Evolutionary conservation across 164 flowering plant species (phyloP), one percentile per base, ranked within the genome.

Genomic region (Nelumbo lutea): DNA sequence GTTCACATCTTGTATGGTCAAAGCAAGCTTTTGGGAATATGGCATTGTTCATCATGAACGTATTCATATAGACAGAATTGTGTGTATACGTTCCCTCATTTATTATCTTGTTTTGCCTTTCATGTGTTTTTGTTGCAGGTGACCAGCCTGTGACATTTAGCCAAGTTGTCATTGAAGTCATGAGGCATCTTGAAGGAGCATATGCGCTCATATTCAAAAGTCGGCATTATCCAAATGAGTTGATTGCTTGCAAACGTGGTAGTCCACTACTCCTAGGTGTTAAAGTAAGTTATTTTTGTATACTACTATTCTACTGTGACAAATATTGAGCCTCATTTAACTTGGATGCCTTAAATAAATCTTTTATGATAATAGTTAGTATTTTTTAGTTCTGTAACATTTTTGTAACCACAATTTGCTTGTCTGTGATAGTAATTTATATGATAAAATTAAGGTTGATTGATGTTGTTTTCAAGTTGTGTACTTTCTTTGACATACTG

Each of bases 141-240:
- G 90, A 76, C 63, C 88, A 80, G 73, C 70, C 79, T 65, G 86
- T 95, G 64, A 86, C 96, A 62, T 96, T 96, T 74, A 85, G 88
- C 74, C 84, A 96, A 80, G 97, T 96, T 78, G 98, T 96, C 47
- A 79, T 90, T 66, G 99, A 96, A 83, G 97, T 96, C 68, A 87
- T 96, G 92, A 80, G 98, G 85, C 98, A 93, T 82, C 90, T 96
- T 59, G 99, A 96, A 81, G 99, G 99, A 78, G 97, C 99, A 56
- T 96, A 90, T 87, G 99, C 99, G 39, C 95, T 96, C 40, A 83
- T 93, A 56, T 96, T 96, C 62, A 96, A 96, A 82, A 93, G 98
- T 75, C 78, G 77, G 27, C 98, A 89, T 77, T 93, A 90, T 78
- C 98, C 99, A 51, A 96, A 96, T 83, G 99, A 96, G 80, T 74